These are phyloP conservation scores for Sporothrix inflata DNA, from an alignment of 2,329 filamentous ascomycete species.

Conservation along the genomic window DNA sequence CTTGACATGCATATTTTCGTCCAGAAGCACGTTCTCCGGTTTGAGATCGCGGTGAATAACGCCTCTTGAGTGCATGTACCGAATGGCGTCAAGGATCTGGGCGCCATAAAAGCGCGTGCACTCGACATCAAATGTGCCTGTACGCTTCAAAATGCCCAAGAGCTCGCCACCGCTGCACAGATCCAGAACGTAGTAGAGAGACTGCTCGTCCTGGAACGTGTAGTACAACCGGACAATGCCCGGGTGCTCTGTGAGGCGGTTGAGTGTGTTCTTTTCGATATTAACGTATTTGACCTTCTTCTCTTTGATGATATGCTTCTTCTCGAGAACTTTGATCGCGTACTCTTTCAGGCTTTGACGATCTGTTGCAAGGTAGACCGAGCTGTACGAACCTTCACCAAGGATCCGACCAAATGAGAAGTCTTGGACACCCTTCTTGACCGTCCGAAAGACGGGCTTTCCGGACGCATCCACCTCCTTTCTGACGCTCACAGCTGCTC, in stretches of 20 bases:
- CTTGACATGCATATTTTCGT: constrained; percentile 96
- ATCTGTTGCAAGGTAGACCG: constrained; percentile 89
- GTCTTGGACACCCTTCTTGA: constrained; percentile 97
- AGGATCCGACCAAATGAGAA: constrained; percentile 90
- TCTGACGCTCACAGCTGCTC: constrained; percentile 81
- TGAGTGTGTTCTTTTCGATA: constrained; percentile 97
- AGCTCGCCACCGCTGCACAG: constrained; percentile 91
- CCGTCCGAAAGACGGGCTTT: constrained; percentile 75
- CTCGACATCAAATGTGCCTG: constrained; percentile 91
- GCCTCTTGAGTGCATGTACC: constrained; percentile 95
- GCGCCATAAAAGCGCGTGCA: constrained; percentile 93
- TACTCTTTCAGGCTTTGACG: constrained; percentile 94
- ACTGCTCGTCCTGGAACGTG: constrained; percentile 96
- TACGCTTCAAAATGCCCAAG: constrained; percentile 89
- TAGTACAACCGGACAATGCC: constrained; percentile 97
- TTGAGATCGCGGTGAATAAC: constrained; percentile 97
- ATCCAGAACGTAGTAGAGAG: constrained; percentile 95
- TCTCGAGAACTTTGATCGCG: constrained; percentile 97
- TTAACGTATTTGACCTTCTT: constrained; percentile 99
- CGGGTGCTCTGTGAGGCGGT: constrained; percentile 92
- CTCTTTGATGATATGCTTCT: constrained; percentile 98
- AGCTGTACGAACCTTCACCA: constrained; percentile 97
- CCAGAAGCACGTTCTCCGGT: constrained; percentile 92
- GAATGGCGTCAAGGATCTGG: constrained; percentile 93
- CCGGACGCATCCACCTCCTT: constrained; percentile 86